phyloP scores from a whole-genome alignment of 208 protist species.

The Naegleria lovaniensis region DNA sequence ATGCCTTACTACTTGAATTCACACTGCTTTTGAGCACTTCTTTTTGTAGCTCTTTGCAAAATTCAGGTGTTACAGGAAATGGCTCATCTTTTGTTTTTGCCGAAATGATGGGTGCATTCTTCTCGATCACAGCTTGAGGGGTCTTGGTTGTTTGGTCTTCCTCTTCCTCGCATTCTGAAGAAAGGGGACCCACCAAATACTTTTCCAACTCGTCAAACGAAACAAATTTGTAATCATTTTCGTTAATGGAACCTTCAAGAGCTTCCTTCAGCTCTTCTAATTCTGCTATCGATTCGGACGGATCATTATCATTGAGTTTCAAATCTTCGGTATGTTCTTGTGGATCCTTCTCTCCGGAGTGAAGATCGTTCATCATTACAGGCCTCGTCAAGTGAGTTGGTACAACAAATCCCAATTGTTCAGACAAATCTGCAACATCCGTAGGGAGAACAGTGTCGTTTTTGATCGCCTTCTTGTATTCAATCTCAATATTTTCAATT shows the following conservation, averaged over 20 bases:
- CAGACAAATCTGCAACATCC: not conserved
- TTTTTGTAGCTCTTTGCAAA: not conserved
- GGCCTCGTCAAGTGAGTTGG: not conserved
- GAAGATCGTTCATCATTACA: not conserved
- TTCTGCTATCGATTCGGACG: not conserved
- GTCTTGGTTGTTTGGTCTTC: too few species aligned
- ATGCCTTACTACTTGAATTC: not conserved
- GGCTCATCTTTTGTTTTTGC: too few species aligned
- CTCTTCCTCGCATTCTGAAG: not conserved
- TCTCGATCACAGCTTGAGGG: too few species aligned
- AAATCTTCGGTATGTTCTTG: too few species aligned
- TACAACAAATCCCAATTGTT: not conserved
- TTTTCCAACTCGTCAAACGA: not conserved
- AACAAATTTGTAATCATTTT: not conserved
- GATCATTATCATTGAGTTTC: not conserved
- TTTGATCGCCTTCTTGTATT: not conserved
- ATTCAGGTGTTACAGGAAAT: not conserved
- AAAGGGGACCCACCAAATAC: not conserved
- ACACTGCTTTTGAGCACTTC: not conserved
- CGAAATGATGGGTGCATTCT: too few species aligned
- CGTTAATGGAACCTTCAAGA: not conserved
- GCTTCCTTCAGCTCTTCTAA: not conserved
- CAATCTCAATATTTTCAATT: not conserved
- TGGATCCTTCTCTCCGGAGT: too few species aligned
- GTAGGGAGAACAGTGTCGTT: not conserved